Base-by-base conservation (phyloP, 306 rosid species). In the Cicer chorassanicum region DNA sequence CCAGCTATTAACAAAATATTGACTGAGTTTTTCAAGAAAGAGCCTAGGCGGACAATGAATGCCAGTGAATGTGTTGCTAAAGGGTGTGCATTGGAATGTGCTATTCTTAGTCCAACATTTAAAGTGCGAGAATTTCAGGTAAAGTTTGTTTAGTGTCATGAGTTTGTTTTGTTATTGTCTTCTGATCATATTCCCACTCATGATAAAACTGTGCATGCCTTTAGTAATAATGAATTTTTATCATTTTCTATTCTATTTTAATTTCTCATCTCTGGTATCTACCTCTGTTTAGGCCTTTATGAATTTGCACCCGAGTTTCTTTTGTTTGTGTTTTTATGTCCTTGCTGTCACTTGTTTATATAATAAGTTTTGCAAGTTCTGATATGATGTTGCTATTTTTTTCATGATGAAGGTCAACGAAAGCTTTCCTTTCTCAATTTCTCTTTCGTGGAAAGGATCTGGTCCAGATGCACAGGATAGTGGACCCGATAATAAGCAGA, bases 111-210 rank as follows among this genome's bases (percentile, higher is more conserved):
- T 73, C 98, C 99, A 10, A 92, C 97, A 1, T 92, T 92, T 75
- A 92, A 92, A 89, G 99, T 94, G 6, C 82, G 99, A 39, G 97
- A 94, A 13, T 94, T 92, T 83, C 93, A 92, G 96, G 99, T 94
- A 84, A 69, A 46, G 62, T 65, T 21, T 38, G 15, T 42, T 63
- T 42, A 5, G 34, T 63, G 53, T 45, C 5, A 11, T 15, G 40
- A 63, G 60, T 50, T 51, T 42, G 42, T 9, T 63, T 43, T 61
- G 13, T 62, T 51, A 44, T 43, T 62, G 40, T 72, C 21, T 71
- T 54, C 46, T 13, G 16, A 41, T 40, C 7, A 2, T 49, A 7
- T 68, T 43, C 9, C 29, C 49, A 13, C 42, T 38, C 21, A 14
- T 11, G 7, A 6, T 49, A 38, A 68, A 69, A 69, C 36, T 69